Base-by-base conservation (phyloP, 1,139 yeast species). In the Diutina sp. region DNA sequence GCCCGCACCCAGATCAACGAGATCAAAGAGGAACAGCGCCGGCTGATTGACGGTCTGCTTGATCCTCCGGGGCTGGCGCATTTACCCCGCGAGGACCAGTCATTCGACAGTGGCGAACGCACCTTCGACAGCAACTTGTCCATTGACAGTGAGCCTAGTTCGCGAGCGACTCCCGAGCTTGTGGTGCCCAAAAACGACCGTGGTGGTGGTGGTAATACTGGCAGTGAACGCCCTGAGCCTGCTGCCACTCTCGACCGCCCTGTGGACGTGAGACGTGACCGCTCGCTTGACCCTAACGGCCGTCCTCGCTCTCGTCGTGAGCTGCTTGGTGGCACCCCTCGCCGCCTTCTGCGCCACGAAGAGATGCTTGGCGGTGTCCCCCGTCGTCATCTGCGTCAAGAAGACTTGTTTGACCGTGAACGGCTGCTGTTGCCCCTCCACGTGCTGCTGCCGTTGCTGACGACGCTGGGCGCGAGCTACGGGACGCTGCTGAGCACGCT, bases 251-350 rank as follows among this genome's bases (percentile, higher is more conserved):
- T 35, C 16, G 41, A 35, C 14, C 41, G 41, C 5, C 41, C 41
- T 3, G 41, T 35, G 6, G 41, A 35, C n/a, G n/a, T 35, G 41
- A 35, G 14, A 35, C 11, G 14, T 12, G 41, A 35, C 14, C 41
- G 41, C 6, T 11, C 41, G 12, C 41, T 35, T 5, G 41, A 35
- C 16, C 16, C 41, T 9, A 35, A 11, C 16, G 46, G 11, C 21
- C 25, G 46, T 16, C 46, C 46, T 8, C 18, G 25, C 9, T 18
- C 25, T 5, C 46, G 46, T 2, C 41, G 53, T 9, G 53, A 32
- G n/a, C 32, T 32, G 44, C 45, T 50, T 30, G 53, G 53, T 6
- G 53, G 53, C 12, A 50, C 53, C n/a, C 53, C 53, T 8, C 53
- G 53, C 21, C 53, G 53, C 28, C 41, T 35, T 35, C 41, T 35